phyloP scores from a whole-genome alignment of 768 basidiomycete genomes.

The Cubamyces lactineus region DNA sequence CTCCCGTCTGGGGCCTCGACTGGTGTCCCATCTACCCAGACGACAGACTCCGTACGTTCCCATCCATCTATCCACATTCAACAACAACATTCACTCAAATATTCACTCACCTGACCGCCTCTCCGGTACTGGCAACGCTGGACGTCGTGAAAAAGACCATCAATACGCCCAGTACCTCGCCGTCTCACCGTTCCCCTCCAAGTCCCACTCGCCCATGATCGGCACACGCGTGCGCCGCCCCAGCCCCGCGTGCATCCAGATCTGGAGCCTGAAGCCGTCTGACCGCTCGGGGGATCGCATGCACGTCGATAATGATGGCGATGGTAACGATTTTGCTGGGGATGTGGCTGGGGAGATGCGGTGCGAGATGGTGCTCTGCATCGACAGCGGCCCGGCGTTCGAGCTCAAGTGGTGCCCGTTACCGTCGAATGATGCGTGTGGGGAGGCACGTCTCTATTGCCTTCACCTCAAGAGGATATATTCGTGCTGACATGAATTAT shows the following conservation, averaged over 20 bases:
- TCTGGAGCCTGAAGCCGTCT: slow-evolving; percentile 67
- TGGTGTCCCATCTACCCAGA: slow-evolving; percentile 85
- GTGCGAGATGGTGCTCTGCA: slow-evolving; percentile 86
- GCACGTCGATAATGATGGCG: slow-evolving; percentile 3
- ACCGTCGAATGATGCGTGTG: slow-evolving; percentile 65
- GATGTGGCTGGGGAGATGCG: slow-evolving; percentile 53
- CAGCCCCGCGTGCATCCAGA: slow-evolving; percentile 73
- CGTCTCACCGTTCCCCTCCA: slow-evolving; percentile 72
- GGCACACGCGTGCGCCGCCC: slow-evolving; percentile 62
- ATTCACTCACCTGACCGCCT: no score
- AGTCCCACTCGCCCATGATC: slow-evolving; percentile 63
- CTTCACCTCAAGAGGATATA: slow-evolving; percentile 34
- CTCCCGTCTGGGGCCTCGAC: slow-evolving; percentile 87
- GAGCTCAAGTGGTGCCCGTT: slow-evolving; percentile 94
- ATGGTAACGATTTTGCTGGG: no score
- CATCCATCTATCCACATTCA: no score
- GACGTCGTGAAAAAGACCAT: slow-evolving; percentile 43
- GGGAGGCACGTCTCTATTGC: no score
- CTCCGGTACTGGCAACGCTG: no score
- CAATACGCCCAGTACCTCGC: slow-evolving; percentile 80
- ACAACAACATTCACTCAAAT: no score
- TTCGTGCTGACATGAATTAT: slow-evolving; percentile 32
- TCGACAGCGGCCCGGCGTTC: slow-evolving; percentile 79
- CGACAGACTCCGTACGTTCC: slow-evolving; percentile 54
- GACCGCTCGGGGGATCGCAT: slow-evolving; percentile 8